Percentiles rank a stretch among this genome's conserved stretches.
phyloP scores from a whole-genome alignment of 192 early-diverging fungal species.

The Coemansia sp. region DNA sequence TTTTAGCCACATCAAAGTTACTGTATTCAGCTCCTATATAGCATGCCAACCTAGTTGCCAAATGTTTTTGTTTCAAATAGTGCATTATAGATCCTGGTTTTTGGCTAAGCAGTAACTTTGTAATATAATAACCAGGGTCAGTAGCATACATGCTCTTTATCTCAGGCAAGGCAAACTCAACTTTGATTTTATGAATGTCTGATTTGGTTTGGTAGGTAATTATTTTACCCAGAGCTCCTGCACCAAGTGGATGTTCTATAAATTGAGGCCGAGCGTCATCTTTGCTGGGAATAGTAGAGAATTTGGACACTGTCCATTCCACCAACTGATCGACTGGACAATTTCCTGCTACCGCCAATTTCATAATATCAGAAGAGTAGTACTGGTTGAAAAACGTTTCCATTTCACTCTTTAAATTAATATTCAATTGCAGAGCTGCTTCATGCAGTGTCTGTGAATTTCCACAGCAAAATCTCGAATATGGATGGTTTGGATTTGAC shows the following conservation, averaged over 20 bases:
- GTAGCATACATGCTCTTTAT: slow-evolving; percentile 32
- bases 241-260: slow-evolving; percentile 63
- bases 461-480: slow-evolving; percentile 78
- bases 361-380: slow-evolving; percentile 94
- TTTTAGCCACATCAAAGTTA: neutral
- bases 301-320: slow-evolving; percentile 76
- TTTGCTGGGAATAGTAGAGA: slow-evolving; percentile 75
- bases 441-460: slow-evolving; percentile 77
- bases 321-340: slow-evolving; percentile 73
- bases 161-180: slow-evolving; percentile 85
- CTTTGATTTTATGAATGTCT: slow-evolving; percentile 61
- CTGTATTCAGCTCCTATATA: too few relatives aligned
- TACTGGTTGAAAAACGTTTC: slow-evolving; percentile 77
- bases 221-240: slow-evolving; percentile 65
- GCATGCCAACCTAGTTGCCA: too few relatives aligned
- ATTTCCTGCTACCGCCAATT: slow-evolving; percentile 80
- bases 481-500: slow-evolving; percentile 67
- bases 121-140: neutral
- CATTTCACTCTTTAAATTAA: slow-evolving; percentile 76
- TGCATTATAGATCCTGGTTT: neutral
- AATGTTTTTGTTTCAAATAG: neutral
- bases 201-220: slow-evolving; percentile 61
- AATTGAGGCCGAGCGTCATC: slow-evolving; percentile 60
- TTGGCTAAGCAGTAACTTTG: neutral
- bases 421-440: slow-evolving; percentile 37